phyloP scores from a whole-genome alignment of 305 asterid genomes.

The Fraxinus sp. region DNA sequence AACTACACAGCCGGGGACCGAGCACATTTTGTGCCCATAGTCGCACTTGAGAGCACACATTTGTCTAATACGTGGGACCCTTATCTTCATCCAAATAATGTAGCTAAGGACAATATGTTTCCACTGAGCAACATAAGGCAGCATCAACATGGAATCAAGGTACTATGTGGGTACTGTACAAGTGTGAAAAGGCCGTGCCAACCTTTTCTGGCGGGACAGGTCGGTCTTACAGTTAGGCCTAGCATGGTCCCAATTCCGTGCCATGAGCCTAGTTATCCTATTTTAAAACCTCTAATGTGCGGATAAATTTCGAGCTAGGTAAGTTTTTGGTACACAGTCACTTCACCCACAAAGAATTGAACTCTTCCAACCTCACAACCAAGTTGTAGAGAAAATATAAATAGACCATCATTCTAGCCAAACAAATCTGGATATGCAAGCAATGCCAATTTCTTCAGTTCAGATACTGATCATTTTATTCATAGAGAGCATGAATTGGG shows the following conservation, averaged over 20 bases:
- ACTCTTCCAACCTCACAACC: background rate
- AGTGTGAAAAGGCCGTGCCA: background rate
- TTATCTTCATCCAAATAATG: background rate
- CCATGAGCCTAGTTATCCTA: background rate
- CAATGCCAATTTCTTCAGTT: background rate
- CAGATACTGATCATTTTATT: background rate
- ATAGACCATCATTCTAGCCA: background rate
- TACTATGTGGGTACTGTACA: background rate
- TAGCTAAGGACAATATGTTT: background rate
- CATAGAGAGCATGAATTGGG: background rate
- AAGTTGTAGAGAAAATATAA: background rate
- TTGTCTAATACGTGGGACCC: background rate
- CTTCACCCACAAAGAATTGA: background rate
- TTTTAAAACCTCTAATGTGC: background rate
- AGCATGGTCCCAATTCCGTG: background rate
- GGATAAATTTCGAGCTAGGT: background rate
- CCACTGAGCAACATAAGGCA: background rate
- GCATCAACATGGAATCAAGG: background rate
- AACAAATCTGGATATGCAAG: background rate
- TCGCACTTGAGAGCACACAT: slow-evolving; percentile 5
- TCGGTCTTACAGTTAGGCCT: background rate
- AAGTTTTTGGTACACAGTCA: background rate
- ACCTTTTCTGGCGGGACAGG: background rate
- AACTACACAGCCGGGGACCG: slow-evolving; percentile 13
- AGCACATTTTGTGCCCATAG: slow-evolving; percentile 16